Evolutionary conservation across 345 rosid species (phyloP).

Genomic region (Eucalyptus globulus): DNA sequence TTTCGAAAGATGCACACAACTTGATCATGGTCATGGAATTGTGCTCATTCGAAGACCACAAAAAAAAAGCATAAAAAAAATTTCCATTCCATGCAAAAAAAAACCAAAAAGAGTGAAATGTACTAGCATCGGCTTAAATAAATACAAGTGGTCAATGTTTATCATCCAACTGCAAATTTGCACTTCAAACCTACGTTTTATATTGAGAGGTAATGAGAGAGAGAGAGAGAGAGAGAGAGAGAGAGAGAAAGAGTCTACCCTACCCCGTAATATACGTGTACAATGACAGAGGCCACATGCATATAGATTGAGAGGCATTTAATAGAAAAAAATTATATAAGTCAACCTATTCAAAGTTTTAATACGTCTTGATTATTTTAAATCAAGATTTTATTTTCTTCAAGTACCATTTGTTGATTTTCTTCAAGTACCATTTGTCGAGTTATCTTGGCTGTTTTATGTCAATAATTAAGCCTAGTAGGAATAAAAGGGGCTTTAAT

Average conservation of each 20-base stretch:
- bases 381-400: neutral
- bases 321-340: neutral
- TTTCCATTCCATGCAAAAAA: neutral
- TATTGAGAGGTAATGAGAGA: neutral
- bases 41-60: neutral
- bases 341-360: neutral
- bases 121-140: neutral
- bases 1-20: neutral
- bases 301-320: neutral
- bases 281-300: neutral
- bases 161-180: constrained; percentile 8
- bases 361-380: neutral
- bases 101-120: neutral
- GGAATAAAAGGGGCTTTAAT: neutral
- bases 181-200: neutral
- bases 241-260: neutral
- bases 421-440: neutral
- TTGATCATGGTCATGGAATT: neutral
- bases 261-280: neutral
- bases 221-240: neutral
- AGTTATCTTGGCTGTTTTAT: neutral
- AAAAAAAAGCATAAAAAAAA: neutral
- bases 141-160: neutral
- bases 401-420: neutral
- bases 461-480: neutral